Conservation (phyloP, 169 alveolate genomes). For the Cryptosporidium baileyi region DNA sequence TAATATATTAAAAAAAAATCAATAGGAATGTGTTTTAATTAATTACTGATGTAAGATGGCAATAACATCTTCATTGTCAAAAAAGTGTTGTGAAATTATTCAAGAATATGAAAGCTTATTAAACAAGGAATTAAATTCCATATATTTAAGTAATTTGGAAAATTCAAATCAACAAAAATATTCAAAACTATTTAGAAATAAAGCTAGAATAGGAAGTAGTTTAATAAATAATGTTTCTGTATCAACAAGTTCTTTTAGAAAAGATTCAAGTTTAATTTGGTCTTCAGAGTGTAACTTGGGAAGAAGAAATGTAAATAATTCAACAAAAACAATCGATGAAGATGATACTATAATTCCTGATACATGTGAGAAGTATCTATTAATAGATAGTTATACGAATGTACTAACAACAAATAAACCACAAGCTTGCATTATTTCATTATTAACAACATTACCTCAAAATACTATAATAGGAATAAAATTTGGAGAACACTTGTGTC, state of each 20-base stretch:
- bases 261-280: constrained; percentile 52
- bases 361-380: constrained; percentile 27
- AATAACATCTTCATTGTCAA: neutral
- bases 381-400: constrained; percentile 39
- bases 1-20: neutral
- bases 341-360: constrained; percentile 2
- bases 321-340: neutral
- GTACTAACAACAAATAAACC: constrained; percentile 26
- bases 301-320: neutral
- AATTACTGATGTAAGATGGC: neutral
- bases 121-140: neutral
- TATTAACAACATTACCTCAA: constrained; percentile 13
- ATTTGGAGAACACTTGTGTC: constrained; percentile 49
- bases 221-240: constrained; percentile 5
- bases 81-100: constrained; percentile 33
- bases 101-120: constrained; percentile 13
- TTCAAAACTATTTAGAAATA: neutral
- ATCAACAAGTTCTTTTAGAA: constrained; percentile 16
- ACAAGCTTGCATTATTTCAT: constrained; percentile 34
- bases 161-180: neutral
- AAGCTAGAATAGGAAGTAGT: neutral
- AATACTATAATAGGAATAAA: constrained; percentile 49
- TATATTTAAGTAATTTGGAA: neutral
- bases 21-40: neutral
- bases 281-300: neutral